Percentiles rank a stretch among this genome's conserved stretches.
These are phyloP conservation scores for Penicillium psychrofluorescens DNA, from an alignment of 495 filamentous ascomycete species.

Conservation along the genomic window DNA sequence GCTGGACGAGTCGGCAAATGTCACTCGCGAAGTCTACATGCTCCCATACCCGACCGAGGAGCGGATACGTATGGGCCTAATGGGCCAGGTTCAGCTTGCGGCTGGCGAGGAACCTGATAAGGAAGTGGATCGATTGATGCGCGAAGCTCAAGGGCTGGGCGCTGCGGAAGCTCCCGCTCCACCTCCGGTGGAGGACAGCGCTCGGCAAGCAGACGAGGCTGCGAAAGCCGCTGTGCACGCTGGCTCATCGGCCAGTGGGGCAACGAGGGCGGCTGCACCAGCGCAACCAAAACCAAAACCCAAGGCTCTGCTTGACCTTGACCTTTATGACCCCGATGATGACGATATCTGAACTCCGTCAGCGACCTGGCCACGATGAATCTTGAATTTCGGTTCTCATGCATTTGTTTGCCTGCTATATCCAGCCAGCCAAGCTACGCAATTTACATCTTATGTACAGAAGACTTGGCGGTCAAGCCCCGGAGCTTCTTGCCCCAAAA, in stretches of 20 bases:
- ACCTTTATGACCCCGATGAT: slow-evolving; percentile 42
- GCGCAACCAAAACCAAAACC: slow-evolving; percentile 29
- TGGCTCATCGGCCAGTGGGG: slow-evolving; percentile 19
- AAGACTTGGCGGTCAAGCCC: slow-evolving; percentile 45
- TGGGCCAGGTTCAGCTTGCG: slow-evolving; percentile 38
- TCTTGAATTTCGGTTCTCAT: no score
- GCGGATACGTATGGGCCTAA: slow-evolving; percentile 40
- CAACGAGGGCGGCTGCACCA: slow-evolving; percentile 10
- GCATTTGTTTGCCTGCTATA: no score
- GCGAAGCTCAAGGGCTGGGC: slow-evolving; percentile 33
- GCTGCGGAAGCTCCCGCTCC: slow-evolving; percentile 21
- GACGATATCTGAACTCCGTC: slow-evolving; percentile 25
- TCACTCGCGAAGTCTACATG: slow-evolving; percentile 39
- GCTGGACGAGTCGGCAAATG: slow-evolving; percentile 38
- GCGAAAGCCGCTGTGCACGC: slow-evolving; percentile 30
- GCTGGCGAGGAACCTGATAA: slow-evolving; percentile 29
- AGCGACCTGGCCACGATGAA: no score
- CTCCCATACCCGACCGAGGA: slow-evolving; percentile 42
- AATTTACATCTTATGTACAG: slow-evolving; percentile 45
- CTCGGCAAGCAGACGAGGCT: slow-evolving; percentile 25
- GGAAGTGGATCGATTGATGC: slow-evolving; percentile 36
- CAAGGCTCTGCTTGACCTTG: slow-evolving; percentile 34
- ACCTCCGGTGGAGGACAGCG: slow-evolving; percentile 10
- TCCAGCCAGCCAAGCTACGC: no score
- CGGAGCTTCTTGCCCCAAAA: slow-evolving; percentile 50